Base-by-base conservation (phyloP, 1,139 yeast genomes). In the Komagataea norvegica region DNA sequence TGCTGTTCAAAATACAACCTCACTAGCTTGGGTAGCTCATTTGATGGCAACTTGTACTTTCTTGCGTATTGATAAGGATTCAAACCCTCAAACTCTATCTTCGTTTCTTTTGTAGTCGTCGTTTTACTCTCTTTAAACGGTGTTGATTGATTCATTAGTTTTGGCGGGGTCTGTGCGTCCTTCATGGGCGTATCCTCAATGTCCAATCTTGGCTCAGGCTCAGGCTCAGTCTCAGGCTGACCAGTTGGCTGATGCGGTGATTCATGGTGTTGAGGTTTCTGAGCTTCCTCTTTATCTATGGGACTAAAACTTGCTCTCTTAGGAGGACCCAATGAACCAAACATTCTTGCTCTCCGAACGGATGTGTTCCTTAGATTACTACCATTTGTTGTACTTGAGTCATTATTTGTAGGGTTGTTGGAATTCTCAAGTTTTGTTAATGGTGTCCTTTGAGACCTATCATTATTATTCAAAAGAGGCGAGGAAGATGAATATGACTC, bases 31-130 rank as follows among this genome's bases (percentile, higher is more conserved):
- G 66, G 64, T 28, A 63, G 47, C 20, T 63, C 68, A 18, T 47
- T 45, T 2, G 63, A 48, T 2, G 67, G 64, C 13, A 62, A 41
- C 27, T 59, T 56, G 41, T 61, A 51, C 42, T 54, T 55, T 38
- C 56, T 61, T 26, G 60, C 45, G 40, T 61, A 64, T 42, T 63
- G 66, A 25, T 61, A 59, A 6, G 68, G 68, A 41, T 62, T 64
- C 33, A 62, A 43, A 7, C 60, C 62, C 25, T 62, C 63, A 44
- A 63, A 60, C 17, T 61, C 59, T 18, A 36, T 47, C 23, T 3
- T 42, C 44, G 39, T n/a, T 9, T 30, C 16, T 25, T 40, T n/a
- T 14, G 7, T 39, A 2, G 33, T 32, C 14, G 33, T 32, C n/a
- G 19, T 28, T n/a, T 20, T 35, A 11, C 14, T 31, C 10, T 13